These are phyloP conservation scores for Ustilago trichophora DNA, from an alignment of 1,284 basidiomycete species.

Conservation along the genomic window DNA sequence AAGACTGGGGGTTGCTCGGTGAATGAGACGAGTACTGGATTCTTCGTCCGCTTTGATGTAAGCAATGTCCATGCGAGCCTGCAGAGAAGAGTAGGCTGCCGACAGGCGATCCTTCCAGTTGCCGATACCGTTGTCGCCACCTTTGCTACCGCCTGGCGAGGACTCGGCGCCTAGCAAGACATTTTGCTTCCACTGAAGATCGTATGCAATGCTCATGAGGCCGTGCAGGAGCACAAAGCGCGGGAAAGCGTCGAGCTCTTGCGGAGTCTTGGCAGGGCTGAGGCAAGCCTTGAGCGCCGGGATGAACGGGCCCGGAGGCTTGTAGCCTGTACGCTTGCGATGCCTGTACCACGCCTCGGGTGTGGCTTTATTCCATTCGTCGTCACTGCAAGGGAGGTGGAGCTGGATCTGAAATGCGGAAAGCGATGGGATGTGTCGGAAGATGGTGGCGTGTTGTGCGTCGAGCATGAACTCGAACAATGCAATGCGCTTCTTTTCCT, in stretches of 20 bases:
- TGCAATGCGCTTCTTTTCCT: conserved; percentile 57
- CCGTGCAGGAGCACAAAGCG: conserved; percentile 52
- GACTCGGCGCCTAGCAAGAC: conserved; percentile 47
- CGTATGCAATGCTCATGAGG: conserved; percentile 56
- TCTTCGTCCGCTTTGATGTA: conserved; percentile 51
- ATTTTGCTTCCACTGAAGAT: conserved; percentile 56
- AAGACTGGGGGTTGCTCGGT: conserved; percentile 45
- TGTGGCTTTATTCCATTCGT: conserved; percentile 48
- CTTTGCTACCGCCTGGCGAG: conserved; percentile 25
- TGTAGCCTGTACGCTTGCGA: conserved; percentile 37
- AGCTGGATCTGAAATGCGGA: conserved; percentile 53
- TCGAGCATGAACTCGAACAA: conserved; percentile 55
- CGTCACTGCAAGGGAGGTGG: conserved; percentile 46
- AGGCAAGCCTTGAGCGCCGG: conserved; percentile 50
- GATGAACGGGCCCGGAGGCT: conserved; percentile 46
- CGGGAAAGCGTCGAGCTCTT: conserved; percentile 49
- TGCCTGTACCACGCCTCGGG: conserved; percentile 45
- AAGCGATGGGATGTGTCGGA: conserved; percentile 54
- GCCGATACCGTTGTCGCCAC: conserved; percentile 28
- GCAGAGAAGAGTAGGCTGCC: conserved; percentile 42
- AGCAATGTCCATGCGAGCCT: conserved; percentile 48
- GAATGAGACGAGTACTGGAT: conserved; percentile 41
- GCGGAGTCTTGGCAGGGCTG: conserved; percentile 44
- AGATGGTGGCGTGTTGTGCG: conserved; percentile 50
- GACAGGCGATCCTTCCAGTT: conserved; percentile 48